A percentile compares a stretch with the other conserved stretches of the same genome.
These are phyloP conservation scores for Citrullus colocynthis DNA, from an alignment of 306 rosid genomes.

Conservation along the genomic window DNA sequence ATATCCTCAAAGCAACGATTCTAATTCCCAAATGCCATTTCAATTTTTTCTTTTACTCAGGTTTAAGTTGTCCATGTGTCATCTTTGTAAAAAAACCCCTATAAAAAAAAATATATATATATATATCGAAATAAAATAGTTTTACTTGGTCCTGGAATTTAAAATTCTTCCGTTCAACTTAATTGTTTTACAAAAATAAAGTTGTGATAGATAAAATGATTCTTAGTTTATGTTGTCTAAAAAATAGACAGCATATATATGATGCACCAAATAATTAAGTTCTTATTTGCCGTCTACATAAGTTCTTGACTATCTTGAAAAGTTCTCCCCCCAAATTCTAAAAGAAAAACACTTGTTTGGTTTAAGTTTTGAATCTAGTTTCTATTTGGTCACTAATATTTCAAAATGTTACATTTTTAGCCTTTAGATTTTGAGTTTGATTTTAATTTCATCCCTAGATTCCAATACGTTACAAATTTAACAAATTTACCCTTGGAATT, in stretches of 20 bases:
- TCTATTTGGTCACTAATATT: no score
- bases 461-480: no score
- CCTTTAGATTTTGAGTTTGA: no score
- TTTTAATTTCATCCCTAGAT: no score
- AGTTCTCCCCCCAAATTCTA: not conserved
- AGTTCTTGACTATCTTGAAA: not conserved
- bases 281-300: not conserved
- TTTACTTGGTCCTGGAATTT: not conserved
- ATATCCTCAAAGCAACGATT: constrained; percentile 3
- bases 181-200: not conserved
- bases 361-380: no score
- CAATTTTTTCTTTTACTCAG: not conserved
- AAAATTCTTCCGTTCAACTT: not conserved
- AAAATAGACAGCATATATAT: not conserved
- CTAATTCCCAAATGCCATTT: not conserved
- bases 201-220: not conserved
- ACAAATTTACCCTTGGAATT: no score
- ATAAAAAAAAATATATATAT: not conserved
- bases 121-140: not conserved
- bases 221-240: not conserved
- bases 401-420: no score
- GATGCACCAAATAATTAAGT: not conserved
- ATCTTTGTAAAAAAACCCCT: not conserved
- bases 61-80: not conserved
- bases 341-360: no score